These are phyloP conservation scores for Boletus insuetus DNA, from an alignment of 768 basidiomycete species.

Conservation along the genomic window DNA sequence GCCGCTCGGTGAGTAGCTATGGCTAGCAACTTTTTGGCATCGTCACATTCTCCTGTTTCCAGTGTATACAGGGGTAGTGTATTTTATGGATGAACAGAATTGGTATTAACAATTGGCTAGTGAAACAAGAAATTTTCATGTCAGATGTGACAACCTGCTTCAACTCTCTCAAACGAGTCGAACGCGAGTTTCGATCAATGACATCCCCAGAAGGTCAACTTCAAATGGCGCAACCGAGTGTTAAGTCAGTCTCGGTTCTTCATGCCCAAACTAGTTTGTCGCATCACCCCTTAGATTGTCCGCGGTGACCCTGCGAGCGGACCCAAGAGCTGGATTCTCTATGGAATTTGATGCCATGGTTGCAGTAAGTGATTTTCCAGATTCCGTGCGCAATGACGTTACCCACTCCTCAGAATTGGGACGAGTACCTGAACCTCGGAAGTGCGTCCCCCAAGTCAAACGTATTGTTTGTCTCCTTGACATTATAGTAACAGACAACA, in stretches of 20 bases:
- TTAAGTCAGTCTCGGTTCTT: conserved; percentile 46
- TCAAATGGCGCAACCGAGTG: conserved; percentile 67
- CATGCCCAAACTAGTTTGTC: not conserved
- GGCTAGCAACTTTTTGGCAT: not conserved
- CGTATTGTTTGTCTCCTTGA: not conserved
- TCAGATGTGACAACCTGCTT: conserved; percentile 80
- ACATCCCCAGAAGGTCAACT: conserved; percentile 49
- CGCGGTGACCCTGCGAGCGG: conserved; percentile 49
- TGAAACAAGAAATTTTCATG: conserved; percentile 82
- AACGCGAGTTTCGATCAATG: conserved; percentile 58
- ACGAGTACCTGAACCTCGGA: conserved; percentile 52
- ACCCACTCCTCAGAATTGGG: conserved; percentile 50
- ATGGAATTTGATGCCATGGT: conserved; percentile 68
- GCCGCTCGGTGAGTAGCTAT: conserved; percentile 66
- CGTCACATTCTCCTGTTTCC: not conserved
- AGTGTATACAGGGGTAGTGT: conserved; percentile 50
- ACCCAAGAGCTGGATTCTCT: conserved; percentile 46
- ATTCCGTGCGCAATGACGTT: not conserved
- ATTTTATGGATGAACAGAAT: not conserved
- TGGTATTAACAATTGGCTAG: conserved; percentile 35
- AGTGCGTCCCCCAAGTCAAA: conserved; percentile 30
- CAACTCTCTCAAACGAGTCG: conserved; percentile 72
- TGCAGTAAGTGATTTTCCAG: conserved; percentile 40
- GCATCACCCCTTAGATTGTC: conserved; percentile 39
- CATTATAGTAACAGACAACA: conserved; percentile 5